Conservation (phyloP, 164 flowering plant genomes). For the Piper betle region DNA sequence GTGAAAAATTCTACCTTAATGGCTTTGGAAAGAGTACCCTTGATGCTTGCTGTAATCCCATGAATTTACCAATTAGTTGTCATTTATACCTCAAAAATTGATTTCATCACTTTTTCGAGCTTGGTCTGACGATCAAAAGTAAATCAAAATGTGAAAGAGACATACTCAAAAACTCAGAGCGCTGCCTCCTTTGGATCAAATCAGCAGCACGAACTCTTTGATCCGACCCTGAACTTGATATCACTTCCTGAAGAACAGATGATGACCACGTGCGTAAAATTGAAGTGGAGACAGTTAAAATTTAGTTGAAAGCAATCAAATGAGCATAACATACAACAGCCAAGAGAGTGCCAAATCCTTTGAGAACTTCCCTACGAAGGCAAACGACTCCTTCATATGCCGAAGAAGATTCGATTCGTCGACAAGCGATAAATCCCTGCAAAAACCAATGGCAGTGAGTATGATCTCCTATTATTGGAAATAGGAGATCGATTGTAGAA, state of each 20-base stretch:
- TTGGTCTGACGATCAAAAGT: background rate
- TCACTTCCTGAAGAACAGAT: conserved; percentile 45
- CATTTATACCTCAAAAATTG: background rate
- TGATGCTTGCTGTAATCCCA: conserved; percentile 43
- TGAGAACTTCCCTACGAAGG: conserved; percentile 46
- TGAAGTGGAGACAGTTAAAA: background rate
- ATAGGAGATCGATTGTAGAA: too few species aligned
- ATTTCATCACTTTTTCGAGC: background rate
- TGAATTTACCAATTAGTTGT: background rate
- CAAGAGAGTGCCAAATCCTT: conserved; percentile 42
- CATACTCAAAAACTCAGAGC: conserved; percentile 76
- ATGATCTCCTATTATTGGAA: too few species aligned
- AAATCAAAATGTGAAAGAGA: background rate
- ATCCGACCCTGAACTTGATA: conserved; percentile 46
- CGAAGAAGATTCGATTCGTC: conserved; percentile 16
- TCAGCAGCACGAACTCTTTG: conserved; percentile 78
- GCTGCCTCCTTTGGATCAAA: conserved; percentile 79
- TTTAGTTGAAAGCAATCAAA: background rate
- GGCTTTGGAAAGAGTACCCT: conserved; percentile 35
- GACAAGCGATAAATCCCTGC: conserved; percentile 43
- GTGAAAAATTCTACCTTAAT: conserved; percentile 40
- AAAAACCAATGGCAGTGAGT: background rate
- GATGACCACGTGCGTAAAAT: conserved; percentile 35
- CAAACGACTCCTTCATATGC: conserved; percentile 16
- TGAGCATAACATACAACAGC: conserved; percentile 39